A percentile compares a stretch with the other conserved stretches of the same genome.
Conservation (phyloP, 305 asterid genomes). For the Ilex paraguariensis region DNA sequence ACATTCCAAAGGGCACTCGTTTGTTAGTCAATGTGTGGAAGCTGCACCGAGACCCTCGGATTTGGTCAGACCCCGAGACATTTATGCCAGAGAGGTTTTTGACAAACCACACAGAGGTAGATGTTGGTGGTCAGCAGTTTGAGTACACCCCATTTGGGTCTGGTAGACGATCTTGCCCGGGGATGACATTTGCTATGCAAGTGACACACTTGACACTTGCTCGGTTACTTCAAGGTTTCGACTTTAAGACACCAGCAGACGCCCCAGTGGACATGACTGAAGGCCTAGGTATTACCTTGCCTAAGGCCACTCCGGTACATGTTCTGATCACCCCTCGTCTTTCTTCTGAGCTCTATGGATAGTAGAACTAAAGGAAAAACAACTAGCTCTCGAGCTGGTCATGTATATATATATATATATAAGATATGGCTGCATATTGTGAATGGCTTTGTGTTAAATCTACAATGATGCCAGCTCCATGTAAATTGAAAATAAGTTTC, state of each 20-base stretch:
- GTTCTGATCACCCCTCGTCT: slow-evolving; percentile 31
- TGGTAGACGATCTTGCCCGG: slow-evolving; percentile 39
- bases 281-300: slow-evolving; percentile 40
- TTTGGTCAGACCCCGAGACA: slow-evolving; percentile 18
- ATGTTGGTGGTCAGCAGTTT: slow-evolving; percentile 20
- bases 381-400: too few species aligned
- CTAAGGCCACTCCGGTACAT: slow-evolving; percentile 35
- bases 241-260: slow-evolving; percentile 16
- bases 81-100: slow-evolving; percentile 45
- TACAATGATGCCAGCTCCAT: too few species aligned
- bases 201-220: slow-evolving; percentile 31
- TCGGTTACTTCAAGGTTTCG: slow-evolving; percentile 36
- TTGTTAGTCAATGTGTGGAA: slow-evolving; percentile 13
- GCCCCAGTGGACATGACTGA: slow-evolving; percentile 38
- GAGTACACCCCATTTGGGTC: slow-evolving; percentile 39
- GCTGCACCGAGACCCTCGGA: slow-evolving; percentile 13
- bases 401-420: too few species aligned
- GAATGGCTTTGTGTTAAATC: too few species aligned
- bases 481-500: too few species aligned
- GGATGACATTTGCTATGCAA: slow-evolving; percentile 22
- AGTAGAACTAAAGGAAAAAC: too few species aligned
- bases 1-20: slow-evolving; percentile 16
- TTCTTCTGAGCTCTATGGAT: not conserved
- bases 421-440: too few species aligned
- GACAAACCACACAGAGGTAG: slow-evolving; percentile 2